These are phyloP conservation scores for Suhomyces faveliae DNA, from an alignment of 805 yeast genomes.

Conservation along the genomic window DNA sequence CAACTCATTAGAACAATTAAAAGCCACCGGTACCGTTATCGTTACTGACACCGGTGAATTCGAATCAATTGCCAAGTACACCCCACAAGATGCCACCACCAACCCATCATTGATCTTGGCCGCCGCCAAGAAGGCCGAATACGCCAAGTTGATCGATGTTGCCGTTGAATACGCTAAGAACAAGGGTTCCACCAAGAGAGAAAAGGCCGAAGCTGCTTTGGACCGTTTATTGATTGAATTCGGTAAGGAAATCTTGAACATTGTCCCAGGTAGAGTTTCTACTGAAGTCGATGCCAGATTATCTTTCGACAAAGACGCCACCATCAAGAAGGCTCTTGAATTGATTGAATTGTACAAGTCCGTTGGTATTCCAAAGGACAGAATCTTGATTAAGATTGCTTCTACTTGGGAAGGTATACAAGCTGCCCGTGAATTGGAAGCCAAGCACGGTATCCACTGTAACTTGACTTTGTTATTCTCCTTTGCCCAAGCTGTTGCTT, in stretches of 20 bases:
- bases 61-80: slow-evolving; percentile 94
- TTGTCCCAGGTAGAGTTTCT: slow-evolving; percentile 98
- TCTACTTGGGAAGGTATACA: slow-evolving; percentile 99
- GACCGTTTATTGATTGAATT: slow-evolving; percentile 94
- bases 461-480: slow-evolving; percentile 95
- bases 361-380: slow-evolving; percentile 81
- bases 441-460: slow-evolving; percentile 86
- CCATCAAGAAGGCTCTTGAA: slow-evolving; percentile 89
- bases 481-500: slow-evolving; percentile 96
- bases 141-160: slow-evolving; percentile 83
- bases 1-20: slow-evolving; percentile 86
- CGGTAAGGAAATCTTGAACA: slow-evolving; percentile 87
- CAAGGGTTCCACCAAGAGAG: slow-evolving; percentile 55
- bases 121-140: slow-evolving; percentile 87
- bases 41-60: slow-evolving; percentile 99
- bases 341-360: slow-evolving; percentile 84
- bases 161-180: slow-evolving; percentile 87
- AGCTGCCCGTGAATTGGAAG: slow-evolving; percentile 94
- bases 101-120: slow-evolving; percentile 97
- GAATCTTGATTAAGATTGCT: slow-evolving; percentile 93
- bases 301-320: slow-evolving; percentile 92
- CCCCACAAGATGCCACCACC: slow-evolving; percentile 99
- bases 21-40: slow-evolving; percentile 92
- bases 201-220: slow-evolving; percentile 77
- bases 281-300: slow-evolving; percentile 99